phyloP scores from a whole-genome alignment of 352 stramenopile species.

The Phytophthora syringae region DNA sequence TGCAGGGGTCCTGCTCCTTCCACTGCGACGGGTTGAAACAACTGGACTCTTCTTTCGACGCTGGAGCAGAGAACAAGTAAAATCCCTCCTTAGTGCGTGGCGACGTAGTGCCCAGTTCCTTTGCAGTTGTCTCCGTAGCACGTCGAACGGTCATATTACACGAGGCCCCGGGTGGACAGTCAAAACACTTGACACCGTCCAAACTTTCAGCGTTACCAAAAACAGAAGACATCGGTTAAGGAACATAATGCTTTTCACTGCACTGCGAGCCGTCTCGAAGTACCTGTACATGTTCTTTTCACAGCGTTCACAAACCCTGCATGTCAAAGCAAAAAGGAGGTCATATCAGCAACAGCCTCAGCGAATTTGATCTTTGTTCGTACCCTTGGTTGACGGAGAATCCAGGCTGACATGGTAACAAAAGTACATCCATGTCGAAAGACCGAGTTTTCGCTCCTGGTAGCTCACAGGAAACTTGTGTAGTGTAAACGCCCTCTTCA shows the following conservation, averaged over 20 bases:
- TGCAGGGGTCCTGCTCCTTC: constrained; percentile 60
- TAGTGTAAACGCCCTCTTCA: constrained; percentile 32
- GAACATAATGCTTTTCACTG: not conserved
- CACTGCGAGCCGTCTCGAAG: not conserved
- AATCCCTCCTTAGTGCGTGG: constrained; percentile 61
- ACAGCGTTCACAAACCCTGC: constrained; percentile 61
- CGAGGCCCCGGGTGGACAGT: constrained; percentile 51
- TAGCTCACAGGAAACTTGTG: constrained; percentile 56
- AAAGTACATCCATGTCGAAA: constrained; percentile 40
- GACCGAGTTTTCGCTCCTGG: constrained; percentile 33
- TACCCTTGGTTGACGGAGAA: constrained; percentile 53
- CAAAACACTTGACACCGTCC: constrained; percentile 61
- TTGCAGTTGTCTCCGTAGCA: constrained; percentile 52
- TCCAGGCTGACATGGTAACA: constrained; percentile 52
- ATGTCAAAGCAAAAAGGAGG: not conserved
- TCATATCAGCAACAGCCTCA: not conserved
- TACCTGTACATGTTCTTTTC: constrained; percentile 62
- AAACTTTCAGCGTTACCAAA: constrained; percentile 35
- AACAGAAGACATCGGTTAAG: constrained; percentile 1
- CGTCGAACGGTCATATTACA: constrained; percentile 64
- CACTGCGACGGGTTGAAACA: constrained; percentile 46
- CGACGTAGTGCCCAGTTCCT: constrained; percentile 55
- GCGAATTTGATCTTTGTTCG: not conserved
- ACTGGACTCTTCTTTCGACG: constrained; percentile 40
- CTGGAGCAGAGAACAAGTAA: constrained; percentile 60